Conservation (phyloP, 1,284 basidiomycete genomes). For the Apiotrichum laibachii region DNA sequence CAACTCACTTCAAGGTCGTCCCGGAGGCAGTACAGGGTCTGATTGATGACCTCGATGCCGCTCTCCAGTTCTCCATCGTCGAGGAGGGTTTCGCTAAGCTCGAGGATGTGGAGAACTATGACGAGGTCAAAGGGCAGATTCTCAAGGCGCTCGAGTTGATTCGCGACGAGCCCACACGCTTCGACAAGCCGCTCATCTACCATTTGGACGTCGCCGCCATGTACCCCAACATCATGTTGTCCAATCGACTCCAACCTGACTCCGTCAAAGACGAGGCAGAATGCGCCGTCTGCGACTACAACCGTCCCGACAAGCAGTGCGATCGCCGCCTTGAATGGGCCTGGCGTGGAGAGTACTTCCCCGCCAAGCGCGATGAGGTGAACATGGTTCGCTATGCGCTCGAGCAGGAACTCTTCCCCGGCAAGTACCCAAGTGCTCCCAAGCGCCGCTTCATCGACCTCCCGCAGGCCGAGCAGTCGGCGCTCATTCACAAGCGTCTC, state of each 20-base stretch:
- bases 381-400: slow-evolving; percentile 99
- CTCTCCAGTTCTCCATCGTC: slow-evolving; percentile 81
- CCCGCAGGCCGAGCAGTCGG: slow-evolving; percentile 80
- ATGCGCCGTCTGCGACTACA: slow-evolving; percentile 98
- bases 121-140: slow-evolving; percentile 83
- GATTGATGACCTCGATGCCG: slow-evolving; percentile 89
- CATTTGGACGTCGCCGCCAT: slow-evolving; percentile 99
- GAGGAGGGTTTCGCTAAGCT: slow-evolving; percentile 81
- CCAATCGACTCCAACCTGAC: slow-evolving; percentile 96
- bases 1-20: slow-evolving; percentile 92
- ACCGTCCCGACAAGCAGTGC: slow-evolving; percentile 91
- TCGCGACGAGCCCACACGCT: slow-evolving; percentile 84
- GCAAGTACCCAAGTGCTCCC: slow-evolving; percentile 69
- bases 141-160: slow-evolving; percentile 76
- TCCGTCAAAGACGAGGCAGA: slow-evolving; percentile 95
- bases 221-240: slow-evolving; percentile 99
- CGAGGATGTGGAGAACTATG: slow-evolving; percentile 90
- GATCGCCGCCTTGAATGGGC: slow-evolving; percentile 96
- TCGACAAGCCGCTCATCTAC: slow-evolving; percentile 94
- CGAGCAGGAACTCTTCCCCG: slow-evolving; percentile 89
- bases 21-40: slow-evolving; percentile 87
- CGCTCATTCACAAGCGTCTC: slow-evolving; percentile 90
- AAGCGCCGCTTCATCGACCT: slow-evolving; percentile 82
- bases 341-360: slow-evolving; percentile 98
- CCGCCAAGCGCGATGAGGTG: slow-evolving; percentile 94